These are phyloP conservation scores for Cercospora citrullina DNA, from an alignment of 2,329 filamentous ascomycete species.

Conservation along the genomic window DNA sequence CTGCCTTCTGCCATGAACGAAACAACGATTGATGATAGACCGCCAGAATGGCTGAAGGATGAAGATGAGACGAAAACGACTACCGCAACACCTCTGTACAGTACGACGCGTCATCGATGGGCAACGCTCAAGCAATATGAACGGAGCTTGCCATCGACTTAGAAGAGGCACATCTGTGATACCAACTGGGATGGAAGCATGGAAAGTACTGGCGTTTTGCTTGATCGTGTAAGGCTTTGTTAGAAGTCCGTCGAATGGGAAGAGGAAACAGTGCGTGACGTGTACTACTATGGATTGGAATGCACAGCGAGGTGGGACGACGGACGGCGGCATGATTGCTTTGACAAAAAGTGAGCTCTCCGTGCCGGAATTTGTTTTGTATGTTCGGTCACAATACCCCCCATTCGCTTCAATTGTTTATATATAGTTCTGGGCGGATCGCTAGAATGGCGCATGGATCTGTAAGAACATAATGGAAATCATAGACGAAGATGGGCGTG, in stretches of 20 bases:
- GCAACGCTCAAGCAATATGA: constrained; percentile 28
- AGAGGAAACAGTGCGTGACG: not conserved
- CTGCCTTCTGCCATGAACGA: not conserved
- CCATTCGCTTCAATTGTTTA: constrained; percentile 14
- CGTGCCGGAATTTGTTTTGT: constrained; percentile 9
- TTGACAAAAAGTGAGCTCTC: constrained; percentile 1
- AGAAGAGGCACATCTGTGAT: constrained; percentile 13
- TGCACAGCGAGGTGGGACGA: constrained; percentile 15
- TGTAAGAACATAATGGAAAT: not conserved
- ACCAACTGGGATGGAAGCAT: constrained; percentile 12
- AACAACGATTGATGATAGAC: not conserved
- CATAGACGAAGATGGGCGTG: not conserved
- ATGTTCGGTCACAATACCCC: constrained; percentile 8
- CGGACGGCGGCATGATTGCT: constrained; percentile 12
- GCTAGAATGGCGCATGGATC: constrained; percentile 5
- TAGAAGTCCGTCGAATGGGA: not conserved
- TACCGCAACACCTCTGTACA: constrained; percentile 16
- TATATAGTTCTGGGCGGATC: constrained; percentile 4
- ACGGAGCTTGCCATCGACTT: constrained; percentile 20
- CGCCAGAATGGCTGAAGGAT: not conserved
- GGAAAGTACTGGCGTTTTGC: constrained; percentile 13
- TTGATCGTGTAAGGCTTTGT: not conserved
- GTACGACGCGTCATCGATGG: constrained; percentile 16
- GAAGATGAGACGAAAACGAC: not conserved
- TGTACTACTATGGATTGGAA: constrained; percentile 18